phyloP scores from a whole-genome alignment of 202 grass and related monocot genomes.

The Zoysia matrella region DNA sequence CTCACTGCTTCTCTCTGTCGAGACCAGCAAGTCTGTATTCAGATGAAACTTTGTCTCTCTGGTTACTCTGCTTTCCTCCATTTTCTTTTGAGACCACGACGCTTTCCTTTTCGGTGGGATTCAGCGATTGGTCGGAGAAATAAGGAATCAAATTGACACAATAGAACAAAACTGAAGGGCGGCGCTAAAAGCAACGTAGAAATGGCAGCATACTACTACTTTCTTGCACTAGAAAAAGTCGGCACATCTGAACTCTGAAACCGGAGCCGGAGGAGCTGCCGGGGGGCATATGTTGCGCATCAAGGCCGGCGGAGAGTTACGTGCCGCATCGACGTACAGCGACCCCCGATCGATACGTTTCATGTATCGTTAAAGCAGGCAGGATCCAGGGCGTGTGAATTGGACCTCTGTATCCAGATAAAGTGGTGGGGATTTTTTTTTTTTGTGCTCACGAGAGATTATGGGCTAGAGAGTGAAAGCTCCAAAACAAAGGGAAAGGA shows the following conservation, averaged over 20 bases:
- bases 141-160: not conserved
- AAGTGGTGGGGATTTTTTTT: not conserved
- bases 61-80: no score
- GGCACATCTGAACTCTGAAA: slow-evolving; percentile 29
- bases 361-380: not conserved
- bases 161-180: not conserved
- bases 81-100: not conserved
- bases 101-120: slow-evolving; percentile 1
- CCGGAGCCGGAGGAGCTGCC: not conserved
- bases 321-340: slow-evolving; percentile 13
- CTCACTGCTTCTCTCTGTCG: not conserved
- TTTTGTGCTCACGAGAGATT: not conserved
- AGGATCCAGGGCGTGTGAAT: slow-evolving; percentile 11
- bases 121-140: not conserved
- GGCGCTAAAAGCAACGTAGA: not conserved
- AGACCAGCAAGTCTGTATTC: not conserved
- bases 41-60: not conserved
- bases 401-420: not conserved
- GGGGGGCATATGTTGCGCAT: not conserved
- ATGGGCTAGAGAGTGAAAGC: not conserved
- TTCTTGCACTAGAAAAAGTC: not conserved
- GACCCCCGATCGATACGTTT: not conserved
- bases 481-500: not conserved
- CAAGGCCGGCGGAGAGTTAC: not conserved
- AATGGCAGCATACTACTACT: not conserved